Conservation (phyloP, 2,329 filamentous ascomycete species). For the Celoporthe dispersa region DNA sequence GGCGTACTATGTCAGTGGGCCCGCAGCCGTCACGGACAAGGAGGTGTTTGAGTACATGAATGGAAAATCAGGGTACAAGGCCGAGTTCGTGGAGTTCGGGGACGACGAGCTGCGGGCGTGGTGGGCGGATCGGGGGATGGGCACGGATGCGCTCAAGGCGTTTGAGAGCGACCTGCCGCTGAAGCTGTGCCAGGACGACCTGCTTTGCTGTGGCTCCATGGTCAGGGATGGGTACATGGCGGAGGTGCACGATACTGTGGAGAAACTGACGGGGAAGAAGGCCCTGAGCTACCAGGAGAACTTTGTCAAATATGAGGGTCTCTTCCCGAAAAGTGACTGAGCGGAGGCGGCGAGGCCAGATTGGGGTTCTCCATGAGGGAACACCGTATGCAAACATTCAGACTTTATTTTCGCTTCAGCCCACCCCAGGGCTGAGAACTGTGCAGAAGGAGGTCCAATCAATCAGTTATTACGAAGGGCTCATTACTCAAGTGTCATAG, state of each 20-base stretch:
- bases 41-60: constrained; percentile 33
- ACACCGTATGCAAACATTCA: too few relatives aligned
- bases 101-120: constrained; percentile 31
- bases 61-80: constrained; percentile 30
- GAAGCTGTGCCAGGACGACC: constrained; percentile 32
- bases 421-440: too few relatives aligned
- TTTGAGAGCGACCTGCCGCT: constrained; percentile 30
- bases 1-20: constrained; percentile 31
- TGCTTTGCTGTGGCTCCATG: constrained; percentile 31
- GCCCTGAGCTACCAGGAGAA: constrained; percentile 23
- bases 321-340: constrained; percentile 22
- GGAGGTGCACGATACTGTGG: constrained; percentile 25
- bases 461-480: too few relatives aligned
- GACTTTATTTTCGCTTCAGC: too few relatives aligned
- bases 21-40: constrained; percentile 30
- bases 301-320: constrained; percentile 26
- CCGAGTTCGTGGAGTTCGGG: constrained; percentile 28
- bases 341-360: background rate
- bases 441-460: too few relatives aligned
- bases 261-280: constrained; percentile 27
- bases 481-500: too few relatives aligned
- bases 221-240: constrained; percentile 23
- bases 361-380: too few relatives aligned
- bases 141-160: constrained; percentile 27
- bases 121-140: constrained; percentile 29